Conservation (phyloP, 108 stramenopile species). For the Nitzschia sp. region DNA sequence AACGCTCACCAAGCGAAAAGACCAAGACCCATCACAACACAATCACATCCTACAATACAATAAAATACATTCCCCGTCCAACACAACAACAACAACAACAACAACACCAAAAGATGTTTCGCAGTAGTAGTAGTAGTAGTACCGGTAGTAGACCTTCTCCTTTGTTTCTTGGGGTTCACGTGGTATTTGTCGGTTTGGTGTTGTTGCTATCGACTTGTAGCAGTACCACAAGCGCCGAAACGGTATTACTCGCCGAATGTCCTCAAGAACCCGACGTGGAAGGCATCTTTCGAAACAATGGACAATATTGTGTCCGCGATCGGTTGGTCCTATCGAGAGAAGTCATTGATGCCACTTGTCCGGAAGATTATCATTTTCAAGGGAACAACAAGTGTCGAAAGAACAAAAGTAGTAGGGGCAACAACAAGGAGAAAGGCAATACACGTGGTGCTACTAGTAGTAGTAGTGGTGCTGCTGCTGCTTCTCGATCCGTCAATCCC, state of each 20-base stretch:
- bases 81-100: no score
- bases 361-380: conserved; percentile 3
- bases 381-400: background rate
- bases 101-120: no score
- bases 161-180: no score
- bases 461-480: background rate
- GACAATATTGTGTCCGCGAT: conserved; percentile 26
- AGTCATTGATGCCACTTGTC: conserved; percentile 15
- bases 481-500: no score
- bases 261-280: conserved; percentile 28
- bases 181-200: no score
- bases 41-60: no score
- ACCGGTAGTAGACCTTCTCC: no score
- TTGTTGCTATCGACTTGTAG: background rate
- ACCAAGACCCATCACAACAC: no score
- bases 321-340: conserved; percentile 1
- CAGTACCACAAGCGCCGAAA: background rate
- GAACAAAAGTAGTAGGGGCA: background rate
- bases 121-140: no score
- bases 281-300: conserved; percentile 23
- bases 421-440: conserved; percentile 4
- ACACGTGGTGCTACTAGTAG: no score
- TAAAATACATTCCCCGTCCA: no score
- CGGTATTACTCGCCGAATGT: conserved; percentile 18
- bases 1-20: no score